phyloP scores from a whole-genome alignment of 352 stramenopile genomes.

The Globisporangium splendens region DNA sequence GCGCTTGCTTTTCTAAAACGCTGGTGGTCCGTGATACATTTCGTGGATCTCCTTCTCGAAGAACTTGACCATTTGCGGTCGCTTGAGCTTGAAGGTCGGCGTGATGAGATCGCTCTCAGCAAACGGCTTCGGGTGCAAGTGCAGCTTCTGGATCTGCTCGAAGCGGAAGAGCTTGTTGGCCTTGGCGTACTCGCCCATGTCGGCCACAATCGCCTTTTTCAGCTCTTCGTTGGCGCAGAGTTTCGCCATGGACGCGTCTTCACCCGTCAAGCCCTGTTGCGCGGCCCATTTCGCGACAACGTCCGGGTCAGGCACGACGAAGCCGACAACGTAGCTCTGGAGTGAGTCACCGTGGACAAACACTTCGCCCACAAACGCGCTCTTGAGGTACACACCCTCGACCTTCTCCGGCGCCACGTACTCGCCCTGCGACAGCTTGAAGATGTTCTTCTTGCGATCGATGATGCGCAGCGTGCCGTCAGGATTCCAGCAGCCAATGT shows the following conservation, averaged over 20 bases:
- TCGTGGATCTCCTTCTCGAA: slow-evolving; percentile 42
- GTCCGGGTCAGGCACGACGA: slow-evolving; percentile 93
- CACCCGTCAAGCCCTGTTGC: slow-evolving; percentile 32
- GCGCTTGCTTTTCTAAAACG: neutral
- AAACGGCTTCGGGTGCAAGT: slow-evolving; percentile 84
- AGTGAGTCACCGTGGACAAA: slow-evolving; percentile 96
- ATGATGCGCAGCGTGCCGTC: slow-evolving; percentile 90
- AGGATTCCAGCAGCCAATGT: slow-evolving; percentile 94
- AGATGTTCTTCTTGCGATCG: slow-evolving; percentile 93
- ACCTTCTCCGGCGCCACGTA: slow-evolving; percentile 97
- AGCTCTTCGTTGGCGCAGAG: too few species aligned
- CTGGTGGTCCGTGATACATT: slow-evolving; percentile 26
- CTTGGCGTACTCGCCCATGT: too few species aligned
- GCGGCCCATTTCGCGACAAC: slow-evolving; percentile 74
- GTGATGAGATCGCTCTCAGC: slow-evolving; percentile 89
- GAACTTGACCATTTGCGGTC: slow-evolving; percentile 42
- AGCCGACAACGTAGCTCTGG: slow-evolving; percentile 90
- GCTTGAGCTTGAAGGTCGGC: slow-evolving; percentile 95
- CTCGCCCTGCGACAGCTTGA: slow-evolving; percentile 93
- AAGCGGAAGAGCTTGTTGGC: too few species aligned
- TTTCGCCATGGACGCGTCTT: slow-evolving; percentile 2
- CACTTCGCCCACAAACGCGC: slow-evolving; percentile 85
- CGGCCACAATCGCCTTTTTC: too few species aligned
- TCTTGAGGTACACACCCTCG: slow-evolving; percentile 93
- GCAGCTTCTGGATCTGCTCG: slow-evolving; percentile 56